Evolutionary conservation across 176 grass and related monocot genomes (phyloP).

Genomic region (Aegilops longissima): DNA sequence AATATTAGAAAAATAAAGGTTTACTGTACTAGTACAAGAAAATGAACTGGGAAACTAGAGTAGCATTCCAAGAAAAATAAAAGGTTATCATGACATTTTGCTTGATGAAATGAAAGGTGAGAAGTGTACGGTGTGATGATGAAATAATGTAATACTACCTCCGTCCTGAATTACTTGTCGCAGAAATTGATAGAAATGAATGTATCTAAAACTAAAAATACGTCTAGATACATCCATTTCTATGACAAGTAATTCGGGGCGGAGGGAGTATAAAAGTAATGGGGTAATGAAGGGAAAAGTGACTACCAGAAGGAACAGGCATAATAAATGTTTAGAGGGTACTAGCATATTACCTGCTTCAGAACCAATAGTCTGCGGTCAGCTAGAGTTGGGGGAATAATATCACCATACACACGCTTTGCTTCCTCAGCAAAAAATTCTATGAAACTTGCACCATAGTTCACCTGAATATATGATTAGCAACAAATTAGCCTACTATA

Average conservation of each 20-base stretch:
- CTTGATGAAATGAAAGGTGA: background rate
- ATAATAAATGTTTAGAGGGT: slow-evolving; percentile 8
- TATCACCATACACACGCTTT: slow-evolving; percentile 94
- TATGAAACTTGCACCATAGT: slow-evolving; percentile 90
- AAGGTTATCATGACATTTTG: background rate
- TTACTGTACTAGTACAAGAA: slow-evolving; percentile 17
- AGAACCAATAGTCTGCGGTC: slow-evolving; percentile 87
- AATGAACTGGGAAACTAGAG: slow-evolving; percentile 17
- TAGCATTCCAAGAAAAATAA: background rate
- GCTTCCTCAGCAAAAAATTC: slow-evolving; percentile 96
- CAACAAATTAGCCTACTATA: slow-evolving; percentile 21
- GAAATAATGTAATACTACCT: background rate
- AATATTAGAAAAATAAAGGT: background rate
- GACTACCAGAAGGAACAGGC: slow-evolving; percentile 2
- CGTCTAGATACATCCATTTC: no score
- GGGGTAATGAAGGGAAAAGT: background rate
- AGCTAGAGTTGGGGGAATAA: slow-evolving; percentile 70
- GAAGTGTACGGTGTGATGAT: background rate
- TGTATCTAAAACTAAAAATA: no score
- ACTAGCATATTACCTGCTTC: slow-evolving; percentile 66
- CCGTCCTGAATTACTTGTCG: no score
- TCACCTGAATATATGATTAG: slow-evolving; percentile 54
- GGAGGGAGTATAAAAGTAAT: slow-evolving; percentile 1
- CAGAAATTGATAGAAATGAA: no score
- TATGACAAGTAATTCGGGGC: no score